A percentile compares a stretch with the other conserved stretches of the same genome.
Conservation (phyloP, 805 yeast genomes). For the Starmerella apicola region DNA sequence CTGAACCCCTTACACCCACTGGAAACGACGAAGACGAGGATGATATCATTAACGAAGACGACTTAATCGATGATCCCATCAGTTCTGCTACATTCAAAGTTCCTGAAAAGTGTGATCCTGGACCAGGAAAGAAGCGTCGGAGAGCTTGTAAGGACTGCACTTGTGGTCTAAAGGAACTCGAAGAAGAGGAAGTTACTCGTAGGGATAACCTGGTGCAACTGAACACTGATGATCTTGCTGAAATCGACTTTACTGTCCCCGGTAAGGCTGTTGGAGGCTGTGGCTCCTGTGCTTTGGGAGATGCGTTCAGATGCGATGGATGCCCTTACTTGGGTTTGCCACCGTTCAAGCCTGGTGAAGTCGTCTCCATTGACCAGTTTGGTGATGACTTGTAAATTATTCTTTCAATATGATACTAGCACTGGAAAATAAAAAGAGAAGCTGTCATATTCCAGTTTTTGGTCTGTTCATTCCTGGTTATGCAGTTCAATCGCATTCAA, state of each 20-base stretch:
- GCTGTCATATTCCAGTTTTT: too few relatives aligned
- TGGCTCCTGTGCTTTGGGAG: slow-evolving; percentile 94
- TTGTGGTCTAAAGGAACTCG: slow-evolving; percentile 86
- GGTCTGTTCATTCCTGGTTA: too few relatives aligned
- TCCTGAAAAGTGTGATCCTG: slow-evolving; percentile 47
- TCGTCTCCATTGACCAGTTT: slow-evolving; percentile 49
- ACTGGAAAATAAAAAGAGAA: too few relatives aligned
- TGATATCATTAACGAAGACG: slow-evolving; percentile 47
- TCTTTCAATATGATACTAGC: not conserved
- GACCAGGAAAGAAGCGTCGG: slow-evolving; percentile 46
- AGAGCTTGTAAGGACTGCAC: slow-evolving; percentile 98
- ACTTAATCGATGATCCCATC: slow-evolving; percentile 32
- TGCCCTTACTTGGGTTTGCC: slow-evolving; percentile 96
- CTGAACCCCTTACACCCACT: slow-evolving; percentile 34
- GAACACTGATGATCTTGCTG: slow-evolving; percentile 60
- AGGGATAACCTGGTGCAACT: slow-evolving; percentile 40
- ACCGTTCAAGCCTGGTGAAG: slow-evolving; percentile 96
- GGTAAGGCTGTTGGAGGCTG: slow-evolving; percentile 92
- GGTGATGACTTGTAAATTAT: slow-evolving; percentile 22
- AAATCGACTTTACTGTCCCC: slow-evolving; percentile 88
- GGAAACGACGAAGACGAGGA: slow-evolving; percentile 30
- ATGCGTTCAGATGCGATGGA: slow-evolving; percentile 96
- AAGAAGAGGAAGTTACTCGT: slow-evolving; percentile 37
- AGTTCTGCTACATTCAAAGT: slow-evolving; percentile 33
- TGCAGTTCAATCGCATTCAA: too few relatives aligned